Base-by-base conservation (phyloP, 176 grass and related monocot genomes). In the Oryza brachyantha region DNA sequence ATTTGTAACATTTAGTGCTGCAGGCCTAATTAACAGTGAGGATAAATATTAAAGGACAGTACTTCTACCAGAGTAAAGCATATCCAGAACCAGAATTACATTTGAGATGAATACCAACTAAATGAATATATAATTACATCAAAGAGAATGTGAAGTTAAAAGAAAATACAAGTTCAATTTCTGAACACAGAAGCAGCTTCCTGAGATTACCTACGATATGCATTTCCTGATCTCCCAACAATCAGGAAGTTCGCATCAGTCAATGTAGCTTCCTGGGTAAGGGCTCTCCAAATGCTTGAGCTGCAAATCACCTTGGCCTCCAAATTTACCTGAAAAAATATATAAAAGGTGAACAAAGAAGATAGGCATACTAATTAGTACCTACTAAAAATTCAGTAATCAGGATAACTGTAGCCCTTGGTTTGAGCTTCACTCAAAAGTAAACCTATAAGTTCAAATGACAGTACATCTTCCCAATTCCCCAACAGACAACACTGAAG, bases 301-400 rank as follows among this genome's bases (percentile, higher is more conserved):
- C 92, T 86, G 42, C 76, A 86, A 64, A 89, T 77, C 14, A 99
- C 90, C 58, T 94, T 95, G n/a, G 91, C 88, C 80, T 99, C 96
- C 90, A 99, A 88, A 78, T 77, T 95, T 28, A 99, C 86, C 95
- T 98, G 39, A 64, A 0, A 24, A 8, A 7, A 57, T 57, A 10
- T 24, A 66, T 60, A 72, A 22, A 54, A 34, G 35, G 54, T 17
- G 0, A 43, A 55, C 52, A 79, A 42, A 29, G n/a, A 75, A 54
- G 46, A 48, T 25, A 67, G 45, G 22, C n/a, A 40, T 65, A 61
- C 14, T 50, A 0, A 16, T 40, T 19, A 79, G 13, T 37, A 22
- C 37, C 11, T 37, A 22, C 37, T 13, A 38, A 1, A 26, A 45
- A 7, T 17, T 4, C 55, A 28, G 54, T 38, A 29, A 13, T 16